These are phyloP conservation scores for Naegleria gruberi DNA, from an alignment of 208 protist species.

Conservation along the genomic window DNA sequence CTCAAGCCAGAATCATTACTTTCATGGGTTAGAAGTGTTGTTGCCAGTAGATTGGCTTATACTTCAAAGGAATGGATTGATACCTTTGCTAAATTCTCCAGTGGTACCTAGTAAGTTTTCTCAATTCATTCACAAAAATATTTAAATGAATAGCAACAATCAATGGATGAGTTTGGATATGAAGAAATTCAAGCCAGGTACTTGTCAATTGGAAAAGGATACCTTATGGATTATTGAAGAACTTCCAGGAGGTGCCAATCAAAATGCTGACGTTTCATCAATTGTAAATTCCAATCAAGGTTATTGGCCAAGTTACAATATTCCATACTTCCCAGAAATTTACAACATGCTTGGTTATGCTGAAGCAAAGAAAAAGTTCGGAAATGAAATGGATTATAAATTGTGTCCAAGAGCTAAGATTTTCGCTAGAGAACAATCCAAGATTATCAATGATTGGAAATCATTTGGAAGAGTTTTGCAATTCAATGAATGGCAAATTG, in stretches of 20 bases:
- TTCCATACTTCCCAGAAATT: conserved; percentile 38
- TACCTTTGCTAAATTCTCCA: neutral
- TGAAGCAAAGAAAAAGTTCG: conserved; percentile 12
- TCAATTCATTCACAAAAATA: neutral
- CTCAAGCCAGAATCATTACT: neutral
- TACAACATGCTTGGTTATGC: conserved; percentile 35
- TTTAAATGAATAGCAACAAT: conserved; percentile 27
- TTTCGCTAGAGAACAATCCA: neutral
- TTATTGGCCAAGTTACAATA: conserved; percentile 46
- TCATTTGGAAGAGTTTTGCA: conserved; percentile 39
- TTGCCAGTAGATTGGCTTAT: neutral
- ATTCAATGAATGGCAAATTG: conserved; percentile 59
- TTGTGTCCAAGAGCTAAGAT: conserved; percentile 15
- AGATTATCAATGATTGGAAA: conserved; percentile 2
- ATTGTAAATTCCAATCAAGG: conserved; percentile 31
- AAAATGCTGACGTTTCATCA: conserved; percentile 29
- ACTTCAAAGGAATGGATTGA: neutral
- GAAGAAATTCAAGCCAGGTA: conserved; percentile 30
- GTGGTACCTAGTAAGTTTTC: neutral
- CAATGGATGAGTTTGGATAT: conserved; percentile 47
- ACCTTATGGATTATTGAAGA: conserved; percentile 44
- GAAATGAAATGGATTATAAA: neutral
- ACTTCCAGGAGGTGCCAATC: conserved; percentile 36
- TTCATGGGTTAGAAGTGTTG: neutral
- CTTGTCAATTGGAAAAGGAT: neutral